These are phyloP conservation scores for Isoetes engelmannii DNA, from an alignment of 83 land plant species.

Conservation along the genomic window DNA sequence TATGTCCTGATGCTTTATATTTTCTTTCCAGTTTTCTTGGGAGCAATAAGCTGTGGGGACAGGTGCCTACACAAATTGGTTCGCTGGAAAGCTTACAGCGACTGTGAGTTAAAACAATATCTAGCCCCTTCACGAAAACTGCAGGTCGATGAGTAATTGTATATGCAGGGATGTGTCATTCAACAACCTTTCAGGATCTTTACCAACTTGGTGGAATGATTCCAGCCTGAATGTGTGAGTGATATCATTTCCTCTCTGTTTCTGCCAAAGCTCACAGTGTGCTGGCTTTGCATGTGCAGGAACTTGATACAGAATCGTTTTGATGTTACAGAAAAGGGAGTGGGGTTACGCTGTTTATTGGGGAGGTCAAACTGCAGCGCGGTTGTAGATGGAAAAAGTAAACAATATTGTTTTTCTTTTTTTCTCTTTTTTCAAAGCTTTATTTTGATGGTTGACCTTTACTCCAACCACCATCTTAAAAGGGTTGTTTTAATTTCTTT, in stretches of 20 bases:
- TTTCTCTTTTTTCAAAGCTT: background rate
- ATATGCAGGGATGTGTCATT: slow-evolving; percentile 16
- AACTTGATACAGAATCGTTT: slow-evolving; percentile 14
- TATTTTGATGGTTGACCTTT: no score
- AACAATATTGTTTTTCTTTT: background rate
- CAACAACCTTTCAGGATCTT: slow-evolving; percentile 17
- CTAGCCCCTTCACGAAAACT: background rate
- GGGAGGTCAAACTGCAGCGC: slow-evolving; percentile 8
- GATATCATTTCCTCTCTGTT: background rate
- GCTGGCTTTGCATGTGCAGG: background rate
- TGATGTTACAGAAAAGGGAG: background rate
- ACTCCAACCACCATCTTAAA: no score
- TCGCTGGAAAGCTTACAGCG: background rate
- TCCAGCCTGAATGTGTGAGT: slow-evolving; percentile 11
- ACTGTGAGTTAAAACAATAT: background rate
- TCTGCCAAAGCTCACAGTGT: background rate
- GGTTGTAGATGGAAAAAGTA: slow-evolving; percentile 2
- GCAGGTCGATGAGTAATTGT: background rate
- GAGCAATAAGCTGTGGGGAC: slow-evolving; percentile 11
- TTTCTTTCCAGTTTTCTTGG: slow-evolving; percentile 12
- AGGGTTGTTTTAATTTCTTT: no score
- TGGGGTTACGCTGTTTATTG: background rate
- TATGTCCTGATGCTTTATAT: background rate
- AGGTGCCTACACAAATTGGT: background rate
- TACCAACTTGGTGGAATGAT: slow-evolving; percentile 14